Base-by-base conservation (phyloP, 352 stramenopile genomes). In the Blastocystis sp. region DNA sequence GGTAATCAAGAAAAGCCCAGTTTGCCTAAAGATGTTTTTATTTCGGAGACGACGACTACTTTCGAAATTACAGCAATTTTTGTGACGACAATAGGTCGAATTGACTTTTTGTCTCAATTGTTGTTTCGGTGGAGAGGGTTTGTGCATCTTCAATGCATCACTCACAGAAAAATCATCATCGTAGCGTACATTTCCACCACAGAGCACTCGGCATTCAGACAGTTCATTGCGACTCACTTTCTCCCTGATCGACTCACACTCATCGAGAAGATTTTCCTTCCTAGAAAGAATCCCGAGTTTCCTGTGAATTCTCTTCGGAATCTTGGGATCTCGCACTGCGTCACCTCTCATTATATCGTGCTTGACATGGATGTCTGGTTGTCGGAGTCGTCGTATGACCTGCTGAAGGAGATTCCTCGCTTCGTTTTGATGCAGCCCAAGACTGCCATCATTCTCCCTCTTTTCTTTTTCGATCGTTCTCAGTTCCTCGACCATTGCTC, bases 301-400 rank as follows among this genome's bases (percentile, higher is more conserved):
- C 77, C 77, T 43, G 50, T 88, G 8, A 88, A 88, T 23, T 47
- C 20, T 20, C 66, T 88, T 62, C 62, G 77, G n/a, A 88, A 88
- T 29, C 29, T 56, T n/a, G 77, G 53, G 3, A 88, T 88, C 50
- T 59, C 20, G 7, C 34, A 88, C 15, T 73, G 61, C 8, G 29
- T 20, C 4, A 88, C 56, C 0, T 47, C 62, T 29, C 77, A 88
- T 29, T 88, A 63, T 54, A 29, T 76, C n/a, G 43, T 88, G 11
- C 68, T 79, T 6, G 77, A 88, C 41, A 77, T 88, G 41, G 77
- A 88, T 45, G 37, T 88, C 18, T 88, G 77, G 77, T 61, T 59
- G 13, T 62, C 54, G 2, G 56, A 20, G 6, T 53, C 29, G 9
- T 84, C 20, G 8, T 0, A 9, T 26, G 13, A 23, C 37, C 34